A percentile compares a stretch with the other conserved stretches of the same genome.
phyloP scores from a whole-genome alignment of 2,329 filamentous ascomycete species.

The Juglanconis sp. region DNA sequence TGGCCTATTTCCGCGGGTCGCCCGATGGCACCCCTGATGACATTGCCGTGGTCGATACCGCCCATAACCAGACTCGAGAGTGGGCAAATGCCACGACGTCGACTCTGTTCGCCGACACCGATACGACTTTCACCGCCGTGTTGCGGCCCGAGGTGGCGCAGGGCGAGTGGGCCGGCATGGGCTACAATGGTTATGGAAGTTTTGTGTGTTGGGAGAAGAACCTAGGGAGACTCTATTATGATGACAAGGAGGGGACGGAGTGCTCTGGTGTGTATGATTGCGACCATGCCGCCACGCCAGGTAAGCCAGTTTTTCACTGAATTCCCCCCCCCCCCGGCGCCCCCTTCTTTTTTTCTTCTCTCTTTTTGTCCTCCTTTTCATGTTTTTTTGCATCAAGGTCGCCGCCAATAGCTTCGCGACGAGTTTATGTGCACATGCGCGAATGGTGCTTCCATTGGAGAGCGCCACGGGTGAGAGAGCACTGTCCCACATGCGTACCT shows the following conservation, averaged over 20 bases:
- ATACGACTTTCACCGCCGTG: conserved; percentile 26
- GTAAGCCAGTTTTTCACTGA: conserved; percentile 17
- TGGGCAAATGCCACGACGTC: conserved; percentile 29
- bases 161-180: conserved; percentile 29
- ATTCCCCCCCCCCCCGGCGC: too few species aligned
- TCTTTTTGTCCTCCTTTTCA: too few species aligned
- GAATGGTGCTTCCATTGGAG: too few species aligned
- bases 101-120: conserved; percentile 27
- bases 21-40: conserved; percentile 24
- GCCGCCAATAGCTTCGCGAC: too few species aligned
- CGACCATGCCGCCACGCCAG: conserved; percentile 24
- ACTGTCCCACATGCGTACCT: too few species aligned
- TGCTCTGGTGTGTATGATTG: conserved; percentile 31
- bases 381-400: too few species aligned
- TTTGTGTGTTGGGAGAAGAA: conserved; percentile 31
- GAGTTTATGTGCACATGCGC: too few species aligned
- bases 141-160: conserved; percentile 27
- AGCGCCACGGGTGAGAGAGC: too few species aligned
- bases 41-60: conserved; percentile 25
- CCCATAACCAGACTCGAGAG: conserved; percentile 22
- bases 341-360: too few species aligned
- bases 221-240: conserved; percentile 24
- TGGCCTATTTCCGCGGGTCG: conserved; percentile 27
- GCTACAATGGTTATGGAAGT: conserved; percentile 28
- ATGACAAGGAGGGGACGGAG: conserved; percentile 21